Percentiles rank a stretch among this genome's conserved stretches.
Conservation (phyloP, 2,329 filamentous ascomycete genomes). For the Xylaria sp. region DNA sequence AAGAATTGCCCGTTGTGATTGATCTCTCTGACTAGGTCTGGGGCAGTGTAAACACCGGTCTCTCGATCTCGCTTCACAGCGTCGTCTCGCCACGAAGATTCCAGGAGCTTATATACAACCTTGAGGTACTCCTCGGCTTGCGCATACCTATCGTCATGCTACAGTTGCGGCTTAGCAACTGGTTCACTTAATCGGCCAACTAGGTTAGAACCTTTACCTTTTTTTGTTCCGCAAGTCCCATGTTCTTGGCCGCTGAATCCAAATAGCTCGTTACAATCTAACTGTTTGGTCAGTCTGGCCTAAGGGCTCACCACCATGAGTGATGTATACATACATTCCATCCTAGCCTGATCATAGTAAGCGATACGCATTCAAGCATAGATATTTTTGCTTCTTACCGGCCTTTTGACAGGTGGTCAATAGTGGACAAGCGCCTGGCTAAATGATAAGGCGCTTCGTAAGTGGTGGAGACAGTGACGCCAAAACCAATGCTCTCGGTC, state of each 20-base stretch:
- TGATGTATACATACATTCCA: slow-evolving; percentile 50
- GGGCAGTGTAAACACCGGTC: slow-evolving; percentile 61
- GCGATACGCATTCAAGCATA: slow-evolving; percentile 1
- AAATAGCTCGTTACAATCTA: slow-evolving; percentile 74
- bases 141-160: slow-evolving; percentile 70
- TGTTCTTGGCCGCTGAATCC: slow-evolving; percentile 70
- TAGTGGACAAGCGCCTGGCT: slow-evolving; percentile 67
- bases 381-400: slow-evolving; percentile 46
- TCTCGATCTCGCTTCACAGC: slow-evolving; percentile 66
- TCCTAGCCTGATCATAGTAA: slow-evolving; percentile 48
- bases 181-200: slow-evolving; percentile 4
- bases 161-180: slow-evolving; percentile 3
- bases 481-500: slow-evolving; percentile 71
- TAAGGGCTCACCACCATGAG: slow-evolving; percentile 16
- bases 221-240: slow-evolving; percentile 64
- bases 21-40: slow-evolving; percentile 64
- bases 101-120: slow-evolving; percentile 70
- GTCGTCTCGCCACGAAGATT: slow-evolving; percentile 71
- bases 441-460: slow-evolving; percentile 76
- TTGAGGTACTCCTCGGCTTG: slow-evolving; percentile 68
- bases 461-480: slow-evolving; percentile 72
- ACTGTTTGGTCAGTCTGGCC: slow-evolving; percentile 1
- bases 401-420: slow-evolving; percentile 71
- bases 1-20: slow-evolving; percentile 70
- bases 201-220: slow-evolving; percentile 31